Percentiles rank a stretch among this genome's conserved stretches.
Conservation (phyloP, 1,139 yeast species). For the Diutina sp. region DNA sequence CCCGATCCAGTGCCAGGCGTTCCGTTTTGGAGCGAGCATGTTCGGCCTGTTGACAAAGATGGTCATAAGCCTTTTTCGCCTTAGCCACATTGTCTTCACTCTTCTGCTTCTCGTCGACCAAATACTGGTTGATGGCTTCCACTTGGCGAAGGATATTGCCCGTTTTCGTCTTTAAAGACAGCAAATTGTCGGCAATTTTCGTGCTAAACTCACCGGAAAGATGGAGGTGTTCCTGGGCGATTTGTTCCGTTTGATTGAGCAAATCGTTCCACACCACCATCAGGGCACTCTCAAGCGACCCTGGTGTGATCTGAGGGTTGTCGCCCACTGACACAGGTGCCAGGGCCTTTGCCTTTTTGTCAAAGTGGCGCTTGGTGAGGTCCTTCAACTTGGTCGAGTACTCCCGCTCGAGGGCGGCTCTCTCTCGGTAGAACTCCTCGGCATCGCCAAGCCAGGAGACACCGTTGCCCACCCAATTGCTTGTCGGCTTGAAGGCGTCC, state of each 20-base stretch:
- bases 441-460: conserved; percentile 66
- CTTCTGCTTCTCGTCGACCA: conserved; percentile 43
- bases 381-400: conserved; percentile 58
- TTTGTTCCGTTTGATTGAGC: conserved; percentile 69
- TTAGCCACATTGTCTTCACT: conserved; percentile 57
- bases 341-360: conserved; percentile 59
- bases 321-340: conserved; percentile 80
- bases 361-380: conserved; percentile 58
- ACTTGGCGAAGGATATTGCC: conserved; percentile 44
- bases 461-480: conserved; percentile 67
- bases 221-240: conserved; percentile 54
- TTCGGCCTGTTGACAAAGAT: conserved; percentile 73
- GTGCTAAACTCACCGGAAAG: conserved; percentile 51
- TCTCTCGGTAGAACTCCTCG: conserved; percentile 71
- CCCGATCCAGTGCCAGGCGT: conserved; percentile 43
- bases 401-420: conserved; percentile 74
- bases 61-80: conserved; percentile 66
- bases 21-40: conserved; percentile 61
- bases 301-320: conserved; percentile 83
- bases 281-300: conserved; percentile 86
- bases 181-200: conserved; percentile 53
- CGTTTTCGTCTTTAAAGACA: conserved; percentile 39
- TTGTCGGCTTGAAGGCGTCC: conserved; percentile 68
- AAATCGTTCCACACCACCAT: conserved; percentile 91
- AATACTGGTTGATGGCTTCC: conserved; percentile 43